phyloP scores from a whole-genome alignment of 2,329 filamentous ascomycete species.

The Ceratocystis colombiana region DNA sequence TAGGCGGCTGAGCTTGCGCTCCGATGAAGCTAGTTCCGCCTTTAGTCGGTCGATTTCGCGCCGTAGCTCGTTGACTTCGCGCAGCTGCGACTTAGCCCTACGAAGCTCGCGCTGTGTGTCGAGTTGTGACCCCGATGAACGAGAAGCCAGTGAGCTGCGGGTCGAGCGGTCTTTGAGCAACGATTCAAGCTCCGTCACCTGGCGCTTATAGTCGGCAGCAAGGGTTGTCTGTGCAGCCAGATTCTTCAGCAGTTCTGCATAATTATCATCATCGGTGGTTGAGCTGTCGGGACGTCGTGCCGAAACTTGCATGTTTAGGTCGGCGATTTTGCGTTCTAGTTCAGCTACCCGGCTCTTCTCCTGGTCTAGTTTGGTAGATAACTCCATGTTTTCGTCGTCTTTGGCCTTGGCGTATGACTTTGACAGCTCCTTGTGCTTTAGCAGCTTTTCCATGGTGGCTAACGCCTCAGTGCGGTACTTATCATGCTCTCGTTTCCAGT shows the following conservation, averaged over 20 bases:
- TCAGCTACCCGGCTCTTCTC: slow-evolving; percentile 60
- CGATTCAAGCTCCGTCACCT: slow-evolving; percentile 49
- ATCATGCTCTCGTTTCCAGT: slow-evolving; percentile 71
- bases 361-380: slow-evolving; percentile 55
- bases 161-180: slow-evolving; percentile 38
- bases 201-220: slow-evolving; percentile 47
- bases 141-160: slow-evolving; percentile 38
- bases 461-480: slow-evolving; percentile 62
- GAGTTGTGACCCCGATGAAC: slow-evolving; percentile 42
- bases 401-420: slow-evolving; percentile 72
- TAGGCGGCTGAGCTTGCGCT: slow-evolving; percentile 36
- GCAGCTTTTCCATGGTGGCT: slow-evolving; percentile 63
- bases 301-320: slow-evolving; percentile 39
- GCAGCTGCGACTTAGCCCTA: slow-evolving; percentile 44
- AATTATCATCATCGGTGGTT: slow-evolving; percentile 34
- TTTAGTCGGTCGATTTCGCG: slow-evolving; percentile 46
- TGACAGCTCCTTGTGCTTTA: slow-evolving; percentile 69
- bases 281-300: neutral
- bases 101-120: slow-evolving; percentile 47
- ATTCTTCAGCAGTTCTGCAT: slow-evolving; percentile 42
- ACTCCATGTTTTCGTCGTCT: slow-evolving; percentile 57
- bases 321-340: slow-evolving; percentile 50
- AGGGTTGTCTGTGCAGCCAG: slow-evolving; percentile 49
- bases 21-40: slow-evolving; percentile 40
- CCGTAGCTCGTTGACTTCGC: slow-evolving; percentile 42